Evolutionary conservation across 495 filamentous ascomycete genomes (phyloP).

Genomic region (Penicillium coprophilum): DNA sequence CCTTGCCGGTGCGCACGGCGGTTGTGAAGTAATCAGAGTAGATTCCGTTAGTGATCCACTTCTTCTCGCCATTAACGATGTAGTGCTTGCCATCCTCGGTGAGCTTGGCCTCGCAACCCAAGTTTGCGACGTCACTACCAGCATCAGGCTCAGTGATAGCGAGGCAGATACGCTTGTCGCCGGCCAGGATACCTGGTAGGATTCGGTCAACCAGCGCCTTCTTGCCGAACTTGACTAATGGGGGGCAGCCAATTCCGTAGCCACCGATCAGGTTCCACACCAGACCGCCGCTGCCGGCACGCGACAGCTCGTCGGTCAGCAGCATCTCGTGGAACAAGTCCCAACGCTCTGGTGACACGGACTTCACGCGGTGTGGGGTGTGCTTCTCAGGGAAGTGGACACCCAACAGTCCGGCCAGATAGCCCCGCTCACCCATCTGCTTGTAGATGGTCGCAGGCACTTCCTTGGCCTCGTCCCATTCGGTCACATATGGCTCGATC

Average conservation of each 20-base stretch:
- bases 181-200: constrained; percentile 78
- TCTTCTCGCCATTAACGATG: constrained; percentile 99
- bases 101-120: constrained; percentile 93
- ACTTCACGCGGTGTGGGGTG: constrained; percentile 66
- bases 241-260: constrained; percentile 90
- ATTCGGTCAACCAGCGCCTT: constrained; percentile 82
- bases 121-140: constrained; percentile 86
- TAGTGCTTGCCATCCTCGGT: constrained; percentile 95
- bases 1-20: constrained; percentile 82
- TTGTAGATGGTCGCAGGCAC: constrained; percentile 89
- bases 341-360: constrained; percentile 86
- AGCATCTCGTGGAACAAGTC: constrained; percentile 97
- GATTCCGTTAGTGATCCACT: constrained; percentile 99
- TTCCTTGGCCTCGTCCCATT: constrained; percentile 94
- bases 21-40: constrained; percentile 97
- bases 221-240: constrained; percentile 88
- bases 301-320: constrained; percentile 89
- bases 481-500: constrained; percentile 87
- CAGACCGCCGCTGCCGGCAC: constrained; percentile 83
- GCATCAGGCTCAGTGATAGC: constrained; percentile 84
- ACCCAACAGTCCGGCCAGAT: constrained; percentile 86
- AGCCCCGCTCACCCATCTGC: constrained; percentile 89
- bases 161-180: constrained; percentile 93
- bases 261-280: constrained; percentile 99
- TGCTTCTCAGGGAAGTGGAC: constrained; percentile 72